These are phyloP conservation scores for Calocybe gangraenosa DNA, from an alignment of 768 basidiomycete species.

Conservation along the genomic window DNA sequence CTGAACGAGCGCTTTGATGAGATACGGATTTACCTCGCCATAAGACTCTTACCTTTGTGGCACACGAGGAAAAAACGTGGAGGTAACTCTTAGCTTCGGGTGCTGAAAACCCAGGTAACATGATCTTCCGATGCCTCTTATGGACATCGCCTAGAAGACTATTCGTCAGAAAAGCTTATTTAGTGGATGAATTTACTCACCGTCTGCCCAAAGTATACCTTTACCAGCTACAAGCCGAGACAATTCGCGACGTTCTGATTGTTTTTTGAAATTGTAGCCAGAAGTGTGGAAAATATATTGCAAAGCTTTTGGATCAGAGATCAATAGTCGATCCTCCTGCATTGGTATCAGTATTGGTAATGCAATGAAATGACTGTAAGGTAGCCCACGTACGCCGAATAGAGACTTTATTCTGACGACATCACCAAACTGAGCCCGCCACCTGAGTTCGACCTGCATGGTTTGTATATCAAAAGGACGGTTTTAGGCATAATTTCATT, in stretches of 20 bases:
- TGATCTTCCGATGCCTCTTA: slow-evolving; percentile 41
- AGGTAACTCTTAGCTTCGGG: slow-evolving; percentile 39
- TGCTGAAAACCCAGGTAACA: slow-evolving; percentile 43
- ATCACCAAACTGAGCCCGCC: slow-evolving; percentile 40
- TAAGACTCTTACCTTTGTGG: slow-evolving; percentile 23
- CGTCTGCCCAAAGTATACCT: slow-evolving; percentile 37
- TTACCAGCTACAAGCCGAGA: slow-evolving; percentile 30
- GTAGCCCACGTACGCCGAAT: slow-evolving; percentile 27
- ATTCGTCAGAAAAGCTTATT: not conserved
- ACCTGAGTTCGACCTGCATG: slow-evolving; percentile 36
- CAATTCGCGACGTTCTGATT: slow-evolving; percentile 31
- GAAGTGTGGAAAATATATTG: slow-evolving; percentile 41
- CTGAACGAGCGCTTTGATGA: slow-evolving; percentile 19
- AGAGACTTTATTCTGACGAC: slow-evolving; percentile 33
- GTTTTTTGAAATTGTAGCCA: slow-evolving; percentile 39
- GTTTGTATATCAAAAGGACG: not conserved
- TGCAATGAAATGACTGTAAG: not conserved
- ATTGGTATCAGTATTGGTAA: not conserved
- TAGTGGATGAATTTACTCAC: slow-evolving; percentile 20
- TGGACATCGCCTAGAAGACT: slow-evolving; percentile 33
- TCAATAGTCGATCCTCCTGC: slow-evolving; percentile 40
- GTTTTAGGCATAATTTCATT: not conserved
- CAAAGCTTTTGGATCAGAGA: slow-evolving; percentile 46
- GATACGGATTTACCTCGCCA: slow-evolving; percentile 7
- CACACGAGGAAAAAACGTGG: slow-evolving; percentile 34